Evolutionary conservation across 129 eudicot genomes (phyloP).

Genomic region (Tagetes patula): DNA sequence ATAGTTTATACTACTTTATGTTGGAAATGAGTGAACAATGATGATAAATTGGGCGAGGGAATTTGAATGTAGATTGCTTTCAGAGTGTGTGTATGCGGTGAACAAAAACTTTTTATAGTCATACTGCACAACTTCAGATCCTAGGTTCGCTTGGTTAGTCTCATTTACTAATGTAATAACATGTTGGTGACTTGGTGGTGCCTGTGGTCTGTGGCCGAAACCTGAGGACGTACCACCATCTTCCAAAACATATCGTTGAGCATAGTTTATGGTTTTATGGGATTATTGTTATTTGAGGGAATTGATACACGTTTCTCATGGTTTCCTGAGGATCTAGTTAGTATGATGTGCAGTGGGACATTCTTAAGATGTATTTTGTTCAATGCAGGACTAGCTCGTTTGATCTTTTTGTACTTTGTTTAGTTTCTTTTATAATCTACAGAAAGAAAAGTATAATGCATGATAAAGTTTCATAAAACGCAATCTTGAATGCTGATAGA

Average conservation of each 20-base stretch:
- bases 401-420: neutral
- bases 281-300: constrained; percentile 3
- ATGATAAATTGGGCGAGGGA: neutral
- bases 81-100: neutral
- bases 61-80: constrained; percentile 18
- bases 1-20: neutral
- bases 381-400: neutral
- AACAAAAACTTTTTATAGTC: neutral
- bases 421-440: constrained; percentile 1
- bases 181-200: neutral
- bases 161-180: neutral
- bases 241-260: neutral
- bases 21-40: constrained; percentile 10
- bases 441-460: neutral
- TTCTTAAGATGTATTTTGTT: neutral
- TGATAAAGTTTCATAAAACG: constrained; percentile 1
- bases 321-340: neutral
- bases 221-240: neutral
- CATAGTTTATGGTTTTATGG: neutral
- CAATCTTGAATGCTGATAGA: neutral
- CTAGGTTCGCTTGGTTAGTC: neutral
- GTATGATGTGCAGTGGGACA: neutral
- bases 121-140: neutral
- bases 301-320: neutral
- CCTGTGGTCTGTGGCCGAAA: neutral